These are phyloP conservation scores for Stephanodiscus triporus DNA, from an alignment of 108 stramenopile species.

Conservation along the genomic window DNA sequence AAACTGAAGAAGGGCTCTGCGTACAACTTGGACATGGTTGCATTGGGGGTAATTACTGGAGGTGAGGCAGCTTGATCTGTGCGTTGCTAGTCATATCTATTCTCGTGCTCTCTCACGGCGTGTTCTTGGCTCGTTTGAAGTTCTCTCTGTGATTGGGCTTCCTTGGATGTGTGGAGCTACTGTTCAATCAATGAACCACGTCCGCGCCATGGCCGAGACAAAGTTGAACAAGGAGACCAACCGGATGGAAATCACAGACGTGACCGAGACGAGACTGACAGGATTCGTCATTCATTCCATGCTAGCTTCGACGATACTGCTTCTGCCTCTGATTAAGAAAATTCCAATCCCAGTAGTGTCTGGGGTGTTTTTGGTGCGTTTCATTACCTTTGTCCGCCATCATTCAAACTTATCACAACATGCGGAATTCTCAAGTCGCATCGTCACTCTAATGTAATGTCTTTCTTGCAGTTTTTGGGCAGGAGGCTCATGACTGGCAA, in stretches of 20 bases:
- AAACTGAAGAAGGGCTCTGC: constrained; percentile 90
- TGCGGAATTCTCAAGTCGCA: no score
- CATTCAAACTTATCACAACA: no score
- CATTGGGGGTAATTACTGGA: constrained; percentile 87
- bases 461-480: constrained; percentile 91
- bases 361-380: constrained; percentile 96
- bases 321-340: constrained; percentile 78
- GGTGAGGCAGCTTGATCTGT: constrained; percentile 42
- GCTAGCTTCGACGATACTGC: constrained; percentile 73
- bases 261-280: constrained; percentile 91
- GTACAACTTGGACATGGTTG: constrained; percentile 93
- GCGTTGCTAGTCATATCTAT: not conserved
- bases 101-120: not conserved
- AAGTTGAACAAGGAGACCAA: constrained; percentile 76
- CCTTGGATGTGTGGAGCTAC: constrained; percentile 99
- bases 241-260: constrained; percentile 71
- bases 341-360: constrained; percentile 94
- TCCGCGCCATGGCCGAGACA: constrained; percentile 86
- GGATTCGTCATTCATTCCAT: constrained; percentile 92
- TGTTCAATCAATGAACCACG: constrained; percentile 94
- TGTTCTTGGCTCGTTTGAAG: constrained; percentile 28
- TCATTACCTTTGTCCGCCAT: no score
- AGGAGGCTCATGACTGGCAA: constrained; percentile 87
- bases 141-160: constrained; percentile 84
- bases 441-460: no score